Evolutionary conservation across 208 protist species (phyloP).

Genomic region (Acanthamoeba lenticulata): DNA sequence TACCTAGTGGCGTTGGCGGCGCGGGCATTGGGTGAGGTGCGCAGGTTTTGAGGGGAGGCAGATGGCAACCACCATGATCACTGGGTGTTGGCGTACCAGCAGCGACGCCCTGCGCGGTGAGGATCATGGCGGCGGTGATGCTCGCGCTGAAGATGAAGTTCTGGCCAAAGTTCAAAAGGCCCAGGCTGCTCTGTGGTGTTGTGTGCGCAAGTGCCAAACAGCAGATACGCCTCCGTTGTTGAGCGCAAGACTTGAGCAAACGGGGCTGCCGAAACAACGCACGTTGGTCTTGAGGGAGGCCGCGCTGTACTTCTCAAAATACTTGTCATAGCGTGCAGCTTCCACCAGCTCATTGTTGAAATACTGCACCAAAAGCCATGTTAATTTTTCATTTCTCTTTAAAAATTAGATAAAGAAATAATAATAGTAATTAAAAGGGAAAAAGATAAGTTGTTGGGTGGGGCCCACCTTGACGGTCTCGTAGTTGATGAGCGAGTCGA

Average conservation of each 20-base stretch:
- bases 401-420: background rate
- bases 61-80: no score
- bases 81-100: background rate
- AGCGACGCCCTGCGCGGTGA: conserved; percentile 80
- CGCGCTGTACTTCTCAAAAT: conserved; percentile 75
- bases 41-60: no score
- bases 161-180: conserved; percentile 87
- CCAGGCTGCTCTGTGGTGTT: conserved; percentile 63
- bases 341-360: conserved; percentile 84
- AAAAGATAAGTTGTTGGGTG: background rate
- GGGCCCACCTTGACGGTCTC: conserved; percentile 85
- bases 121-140: conserved; percentile 83
- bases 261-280: background rate
- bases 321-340: conserved; percentile 69
- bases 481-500: conserved; percentile 90
- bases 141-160: conserved; percentile 81
- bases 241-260: background rate
- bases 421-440: background rate
- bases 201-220: background rate
- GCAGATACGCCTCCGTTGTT: background rate
- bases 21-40: background rate
- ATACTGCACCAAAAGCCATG: conserved; percentile 72
- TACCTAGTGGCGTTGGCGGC: conserved; percentile 49
- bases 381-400: no score
- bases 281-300: conserved; percentile 78